Evolutionary conservation across 192 early-diverging fungal genomes (phyloP).

Genomic region (Pilaira anomala): DNA sequence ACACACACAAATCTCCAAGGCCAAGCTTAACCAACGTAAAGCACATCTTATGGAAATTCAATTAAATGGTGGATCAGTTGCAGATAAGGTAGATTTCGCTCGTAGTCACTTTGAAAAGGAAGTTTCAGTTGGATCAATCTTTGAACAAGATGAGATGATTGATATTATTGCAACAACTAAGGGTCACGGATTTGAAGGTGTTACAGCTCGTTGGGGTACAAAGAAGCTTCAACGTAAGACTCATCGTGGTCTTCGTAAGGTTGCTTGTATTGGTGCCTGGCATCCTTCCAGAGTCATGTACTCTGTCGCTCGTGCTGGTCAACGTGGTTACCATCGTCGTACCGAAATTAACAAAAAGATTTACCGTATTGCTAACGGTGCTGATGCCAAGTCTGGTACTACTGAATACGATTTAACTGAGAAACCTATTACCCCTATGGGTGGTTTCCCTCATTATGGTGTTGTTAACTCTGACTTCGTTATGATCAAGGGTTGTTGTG

Average conservation of each 20-base stretch:
- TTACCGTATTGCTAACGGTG: conserved; percentile 94
- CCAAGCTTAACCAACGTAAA: conserved; percentile 97
- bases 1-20: conserved; percentile 97
- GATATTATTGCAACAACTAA: conserved; percentile 98
- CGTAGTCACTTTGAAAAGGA: conserved; percentile 97
- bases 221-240: conserved; percentile 99
- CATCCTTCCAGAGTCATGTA: conserved; percentile 96
- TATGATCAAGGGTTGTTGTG: conserved; percentile 96
- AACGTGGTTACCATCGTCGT: conserved; percentile 99
- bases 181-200: conserved; percentile 99
- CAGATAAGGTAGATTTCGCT: conserved; percentile 97
- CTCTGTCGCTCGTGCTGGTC: conserved; percentile 99
- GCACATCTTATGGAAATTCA: conserved; percentile 99
- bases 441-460: conserved; percentile 99
- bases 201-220: conserved; percentile 99
- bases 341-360: conserved; percentile 99
- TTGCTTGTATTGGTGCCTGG: conserved; percentile 99
- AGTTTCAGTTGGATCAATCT: conserved; percentile 82
- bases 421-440: conserved; percentile 96
- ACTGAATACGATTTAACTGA: conserved; percentile 96
- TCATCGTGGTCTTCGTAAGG: conserved; percentile 99
- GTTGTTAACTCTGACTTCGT: conserved; percentile 96
- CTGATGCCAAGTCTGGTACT: conserved; percentile 76
- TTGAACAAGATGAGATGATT: conserved; percentile 98
- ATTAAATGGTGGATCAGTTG: conserved; percentile 95